Conservation (phyloP, 208 protist species). For the Tetramitus jugosus region DNA sequence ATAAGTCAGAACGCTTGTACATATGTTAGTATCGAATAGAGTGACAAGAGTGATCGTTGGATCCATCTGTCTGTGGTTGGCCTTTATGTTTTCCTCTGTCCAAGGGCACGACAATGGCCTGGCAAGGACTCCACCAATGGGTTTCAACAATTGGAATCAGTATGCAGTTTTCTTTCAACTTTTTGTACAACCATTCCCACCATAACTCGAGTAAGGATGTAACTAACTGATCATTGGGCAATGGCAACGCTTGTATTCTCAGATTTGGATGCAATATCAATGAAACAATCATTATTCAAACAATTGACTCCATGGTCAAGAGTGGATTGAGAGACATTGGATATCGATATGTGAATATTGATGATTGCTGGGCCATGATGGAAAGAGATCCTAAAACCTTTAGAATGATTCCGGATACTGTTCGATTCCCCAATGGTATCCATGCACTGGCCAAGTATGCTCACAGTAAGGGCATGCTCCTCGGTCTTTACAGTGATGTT, state of each 20-base stretch:
- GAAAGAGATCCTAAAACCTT: not conserved
- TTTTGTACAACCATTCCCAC: too few relatives aligned
- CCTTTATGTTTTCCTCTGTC: too few relatives aligned
- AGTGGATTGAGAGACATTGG: conserved; percentile 35
- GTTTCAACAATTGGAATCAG: too few relatives aligned
- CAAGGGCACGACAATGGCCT: too few relatives aligned
- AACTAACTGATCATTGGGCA: not conserved
- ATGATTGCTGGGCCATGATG: conserved; percentile 42
- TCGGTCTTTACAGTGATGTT: conserved; percentile 43
- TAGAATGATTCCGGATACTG: conserved; percentile 29
- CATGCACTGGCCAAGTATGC: conserved; percentile 38
- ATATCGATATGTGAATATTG: conserved; percentile 42
- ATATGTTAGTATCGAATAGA: too few relatives aligned
- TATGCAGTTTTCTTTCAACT: too few relatives aligned
- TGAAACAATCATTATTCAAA: conserved; percentile 34
- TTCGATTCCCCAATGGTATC: conserved; percentile 42
- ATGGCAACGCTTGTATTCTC: too few relatives aligned
- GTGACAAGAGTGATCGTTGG: too few relatives aligned
- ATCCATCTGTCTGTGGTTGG: too few relatives aligned
- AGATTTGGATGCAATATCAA: conserved; percentile 19
- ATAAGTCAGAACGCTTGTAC: too few relatives aligned
- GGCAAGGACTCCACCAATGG: too few relatives aligned
- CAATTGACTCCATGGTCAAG: conserved; percentile 28
- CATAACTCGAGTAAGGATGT: too few relatives aligned
- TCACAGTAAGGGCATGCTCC: conserved; percentile 42